Percentiles rank a stretch among this genome's conserved stretches.
These are phyloP conservation scores for Metarhizium humberi DNA, from an alignment of 2,329 filamentous ascomycete species.

Conservation along the genomic window DNA sequence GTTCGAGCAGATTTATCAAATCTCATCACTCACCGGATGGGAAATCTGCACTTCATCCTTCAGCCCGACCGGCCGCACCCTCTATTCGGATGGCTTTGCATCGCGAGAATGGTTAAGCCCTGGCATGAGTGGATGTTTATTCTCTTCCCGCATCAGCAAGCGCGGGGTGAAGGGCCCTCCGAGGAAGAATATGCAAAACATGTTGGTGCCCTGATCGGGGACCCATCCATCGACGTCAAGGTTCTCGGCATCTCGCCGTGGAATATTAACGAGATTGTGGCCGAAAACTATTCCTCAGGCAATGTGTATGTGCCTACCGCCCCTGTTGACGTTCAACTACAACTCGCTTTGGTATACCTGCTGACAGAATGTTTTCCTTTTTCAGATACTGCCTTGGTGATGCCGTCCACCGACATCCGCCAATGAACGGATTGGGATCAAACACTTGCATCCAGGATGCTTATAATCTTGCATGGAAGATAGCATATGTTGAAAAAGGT, in stretches of 20 bases:
- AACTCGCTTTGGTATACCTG: no score
- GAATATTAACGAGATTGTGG: conserved; percentile 53
- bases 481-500: conserved; percentile 31
- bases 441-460: conserved; percentile 52
- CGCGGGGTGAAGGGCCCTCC: conserved; percentile 16
- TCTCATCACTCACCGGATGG: conserved; percentile 37
- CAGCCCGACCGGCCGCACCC: conserved; percentile 41
- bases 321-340: no score
- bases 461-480: conserved; percentile 47
- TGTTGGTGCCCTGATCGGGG: conserved; percentile 43
- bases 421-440: conserved; percentile 45
- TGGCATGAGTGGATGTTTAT: conserved; percentile 56
- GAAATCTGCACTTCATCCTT: conserved; percentile 53
- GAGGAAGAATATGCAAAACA: conserved; percentile 35
- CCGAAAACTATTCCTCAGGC: conserved; percentile 43
- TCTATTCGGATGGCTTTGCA: conserved; percentile 37
- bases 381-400: conserved; percentile 45
- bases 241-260: conserved; percentile 47
- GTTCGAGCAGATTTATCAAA: conserved; percentile 38
- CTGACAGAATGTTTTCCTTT: no score
- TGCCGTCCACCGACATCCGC: conserved; percentile 48
- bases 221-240: conserved; percentile 37
- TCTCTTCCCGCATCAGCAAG: conserved; percentile 33
- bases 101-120: conserved; percentile 52
- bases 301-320: conserved; percentile 27